Evolutionary conservation across 2,329 filamentous ascomycete species (phyloP).

Genomic region (Teratosphaeria gauchensis): DNA sequence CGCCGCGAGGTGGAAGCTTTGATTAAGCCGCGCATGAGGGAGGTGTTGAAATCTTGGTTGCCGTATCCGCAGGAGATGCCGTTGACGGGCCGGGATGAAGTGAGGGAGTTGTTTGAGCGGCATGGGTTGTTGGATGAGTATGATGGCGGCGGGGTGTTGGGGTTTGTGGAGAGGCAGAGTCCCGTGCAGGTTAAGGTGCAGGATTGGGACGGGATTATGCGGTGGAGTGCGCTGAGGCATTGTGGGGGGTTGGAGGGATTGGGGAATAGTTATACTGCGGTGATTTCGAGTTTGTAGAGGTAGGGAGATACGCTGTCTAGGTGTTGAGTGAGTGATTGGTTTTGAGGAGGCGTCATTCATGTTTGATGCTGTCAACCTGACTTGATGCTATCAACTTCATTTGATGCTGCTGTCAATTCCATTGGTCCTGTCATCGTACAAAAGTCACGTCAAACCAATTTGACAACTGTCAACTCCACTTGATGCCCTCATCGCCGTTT

Average conservation of each 20-base stretch:
- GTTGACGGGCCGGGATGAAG: neutral
- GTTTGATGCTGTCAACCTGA: too few species aligned
- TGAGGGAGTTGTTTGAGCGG: neutral
- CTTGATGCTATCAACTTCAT: too few species aligned
- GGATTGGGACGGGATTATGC: neutral
- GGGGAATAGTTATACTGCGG: neutral
- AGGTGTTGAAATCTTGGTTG: neutral
- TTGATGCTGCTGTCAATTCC: too few species aligned
- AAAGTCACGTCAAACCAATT: too few species aligned
- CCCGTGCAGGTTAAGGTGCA: neutral
- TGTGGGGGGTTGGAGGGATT: neutral
- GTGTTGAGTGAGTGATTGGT: too few species aligned
- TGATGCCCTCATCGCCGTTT: too few species aligned
- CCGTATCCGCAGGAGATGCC: neutral
- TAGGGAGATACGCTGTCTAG: neutral
- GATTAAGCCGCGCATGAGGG: slow-evolving; percentile 1
- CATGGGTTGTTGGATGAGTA: neutral
- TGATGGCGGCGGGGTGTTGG: neutral
- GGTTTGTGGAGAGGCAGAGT: neutral
- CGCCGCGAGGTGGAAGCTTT: neutral
- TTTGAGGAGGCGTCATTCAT: too few species aligned
- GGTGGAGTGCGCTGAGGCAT: neutral
- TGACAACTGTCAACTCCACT: too few species aligned
- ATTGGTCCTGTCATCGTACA: too few species aligned
- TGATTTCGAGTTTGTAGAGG: neutral